Conservation (phyloP, 768 basidiomycete species). For the Termitomyces sp. region DNA sequence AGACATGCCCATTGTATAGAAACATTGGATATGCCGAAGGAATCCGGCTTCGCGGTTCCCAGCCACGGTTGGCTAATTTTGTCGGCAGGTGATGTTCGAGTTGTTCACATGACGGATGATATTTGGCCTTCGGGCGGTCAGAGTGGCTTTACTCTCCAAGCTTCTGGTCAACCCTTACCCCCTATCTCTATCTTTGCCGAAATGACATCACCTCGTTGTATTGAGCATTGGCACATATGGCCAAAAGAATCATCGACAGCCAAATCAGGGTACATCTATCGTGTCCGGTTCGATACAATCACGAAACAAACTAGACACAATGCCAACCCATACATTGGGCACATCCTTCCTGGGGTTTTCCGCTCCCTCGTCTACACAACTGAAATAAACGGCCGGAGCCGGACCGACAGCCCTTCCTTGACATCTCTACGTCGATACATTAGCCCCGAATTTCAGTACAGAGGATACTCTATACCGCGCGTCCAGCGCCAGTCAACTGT, state of each 20-base stretch:
- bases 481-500: conserved; percentile 3
- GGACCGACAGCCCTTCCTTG: conserved; percentile 25
- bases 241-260: conserved; percentile 13
- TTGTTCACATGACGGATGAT: conserved; percentile 36
- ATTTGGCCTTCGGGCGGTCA: conserved; percentile 22
- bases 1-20: background rate
- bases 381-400: conserved; percentile 22
- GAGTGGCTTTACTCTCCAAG: conserved; percentile 22
- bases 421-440: conserved; percentile 34
- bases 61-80: background rate
- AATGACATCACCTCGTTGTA: conserved; percentile 20
- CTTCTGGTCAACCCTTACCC: conserved; percentile 22
- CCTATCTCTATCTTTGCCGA: conserved; percentile 35
- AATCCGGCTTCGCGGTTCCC: background rate
- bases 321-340: conserved; percentile 14
- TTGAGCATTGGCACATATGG: conserved; percentile 30
- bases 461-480: conserved; percentile 6
- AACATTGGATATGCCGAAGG: background rate
- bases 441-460: conserved; percentile 22
- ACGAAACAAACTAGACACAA: conserved; percentile 18
- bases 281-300: conserved; percentile 15
- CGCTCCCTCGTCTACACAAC: conserved; percentile 38
- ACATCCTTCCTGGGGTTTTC: conserved; percentile 38
- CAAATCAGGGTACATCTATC: conserved; percentile 16
- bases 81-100: conserved; percentile 3